A percentile compares a stretch with the other conserved stretches of the same genome.
Conservation (phyloP, 495 filamentous ascomycete genomes). For the Daldinia vernicosa region DNA sequence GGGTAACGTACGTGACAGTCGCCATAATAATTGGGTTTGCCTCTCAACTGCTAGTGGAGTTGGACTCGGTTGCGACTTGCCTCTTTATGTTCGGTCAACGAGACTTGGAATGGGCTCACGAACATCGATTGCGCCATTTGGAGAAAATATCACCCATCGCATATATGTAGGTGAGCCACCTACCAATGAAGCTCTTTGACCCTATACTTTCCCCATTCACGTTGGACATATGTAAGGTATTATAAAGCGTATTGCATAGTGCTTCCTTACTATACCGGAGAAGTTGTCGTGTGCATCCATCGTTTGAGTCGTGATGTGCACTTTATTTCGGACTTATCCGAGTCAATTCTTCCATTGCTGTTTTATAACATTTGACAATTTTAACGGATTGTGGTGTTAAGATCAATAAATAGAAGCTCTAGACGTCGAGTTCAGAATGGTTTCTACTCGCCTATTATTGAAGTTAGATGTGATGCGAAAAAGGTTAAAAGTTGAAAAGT, state of each 20-base stretch:
- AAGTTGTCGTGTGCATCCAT: not conserved
- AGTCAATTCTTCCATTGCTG: not conserved
- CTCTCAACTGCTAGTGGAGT: not conserved
- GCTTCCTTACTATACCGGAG: not conserved
- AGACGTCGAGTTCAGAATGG: no score
- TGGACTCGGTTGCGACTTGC: not conserved
- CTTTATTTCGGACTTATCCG: not conserved
- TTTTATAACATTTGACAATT: no score
- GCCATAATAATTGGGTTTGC: constrained; percentile 44
- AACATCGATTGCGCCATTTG: constrained; percentile 33
- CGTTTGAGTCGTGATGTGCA: not conserved
- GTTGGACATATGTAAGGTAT: not conserved
- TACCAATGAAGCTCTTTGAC: constrained; percentile 8
- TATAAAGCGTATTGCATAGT: not conserved
- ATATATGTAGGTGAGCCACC: not conserved
- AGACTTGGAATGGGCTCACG: constrained; percentile 9
- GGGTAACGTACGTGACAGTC: constrained; percentile 29
- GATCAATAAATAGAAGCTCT: no score
- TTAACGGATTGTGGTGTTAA: no score
- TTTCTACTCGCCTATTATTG: no score
- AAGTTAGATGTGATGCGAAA: no score
- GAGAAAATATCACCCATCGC: constrained; percentile 26
- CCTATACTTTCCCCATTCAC: not conserved
- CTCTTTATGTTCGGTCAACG: constrained; percentile 18
- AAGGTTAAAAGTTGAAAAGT: no score